Percentiles rank a stretch among this genome's conserved stretches.
Evolutionary conservation across 2,329 filamentous ascomycete genomes (phyloP).

Genomic region (Aspergillus costaricaensis): DNA sequence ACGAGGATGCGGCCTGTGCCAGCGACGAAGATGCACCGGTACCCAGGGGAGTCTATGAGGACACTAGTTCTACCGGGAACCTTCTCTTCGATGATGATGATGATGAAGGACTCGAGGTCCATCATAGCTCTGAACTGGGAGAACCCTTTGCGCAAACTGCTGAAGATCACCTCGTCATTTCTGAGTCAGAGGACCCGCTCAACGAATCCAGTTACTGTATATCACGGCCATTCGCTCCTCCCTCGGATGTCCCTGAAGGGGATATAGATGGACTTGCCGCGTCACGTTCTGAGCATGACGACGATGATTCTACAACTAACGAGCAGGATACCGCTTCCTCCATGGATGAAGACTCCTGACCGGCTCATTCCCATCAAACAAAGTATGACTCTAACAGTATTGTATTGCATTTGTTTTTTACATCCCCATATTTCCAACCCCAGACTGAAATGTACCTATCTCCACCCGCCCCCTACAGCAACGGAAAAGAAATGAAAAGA

Average conservation of each 20-base stretch:
- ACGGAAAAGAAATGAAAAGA: background rate
- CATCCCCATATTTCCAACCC: background rate
- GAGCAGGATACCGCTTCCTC: background rate
- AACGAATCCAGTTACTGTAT: background rate
- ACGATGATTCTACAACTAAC: background rate
- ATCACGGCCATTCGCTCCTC: background rate
- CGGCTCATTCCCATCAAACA: background rate
- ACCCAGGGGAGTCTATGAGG: background rate
- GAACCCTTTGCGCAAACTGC: background rate
- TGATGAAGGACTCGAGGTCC: background rate
- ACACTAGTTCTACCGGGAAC: background rate
- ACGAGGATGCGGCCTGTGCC: slow-evolving; percentile 39
- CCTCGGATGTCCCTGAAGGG: background rate
- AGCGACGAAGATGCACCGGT: slow-evolving; percentile 10
- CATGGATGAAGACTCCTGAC: background rate
- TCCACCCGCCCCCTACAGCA: background rate
- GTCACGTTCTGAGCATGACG: background rate
- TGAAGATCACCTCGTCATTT: background rate
- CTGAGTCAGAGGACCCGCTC: background rate
- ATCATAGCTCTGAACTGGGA: background rate
- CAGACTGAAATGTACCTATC: background rate
- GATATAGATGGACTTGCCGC: background rate
- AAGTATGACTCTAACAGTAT: background rate
- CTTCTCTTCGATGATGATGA: background rate
- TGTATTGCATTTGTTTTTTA: background rate